Evolutionary conservation across 139 green algal genomes (phyloP).

Genomic region (Nannochloris sp.): DNA sequence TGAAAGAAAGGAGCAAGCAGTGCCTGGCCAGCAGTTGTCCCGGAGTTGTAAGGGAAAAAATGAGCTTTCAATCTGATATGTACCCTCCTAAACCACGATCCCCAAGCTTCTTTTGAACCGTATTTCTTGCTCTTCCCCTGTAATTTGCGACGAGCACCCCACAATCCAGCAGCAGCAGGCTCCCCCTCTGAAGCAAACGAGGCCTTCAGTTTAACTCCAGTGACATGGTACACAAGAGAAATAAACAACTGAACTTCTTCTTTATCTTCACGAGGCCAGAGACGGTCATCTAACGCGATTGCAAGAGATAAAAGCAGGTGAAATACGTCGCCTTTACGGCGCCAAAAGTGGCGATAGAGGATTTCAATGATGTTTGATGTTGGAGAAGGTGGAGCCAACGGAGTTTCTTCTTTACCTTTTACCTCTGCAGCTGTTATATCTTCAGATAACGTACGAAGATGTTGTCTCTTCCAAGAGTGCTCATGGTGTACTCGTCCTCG

Average conservation of each 20-base stretch:
- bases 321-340: slow-evolving; percentile 37
- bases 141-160: neutral
- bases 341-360: slow-evolving; percentile 25
- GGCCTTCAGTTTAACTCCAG: slow-evolving; percentile 13
- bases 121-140: neutral
- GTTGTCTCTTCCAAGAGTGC: no score
- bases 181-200: slow-evolving; percentile 5
- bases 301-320: slow-evolving; percentile 31
- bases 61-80: slow-evolving; percentile 17
- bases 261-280: slow-evolving; percentile 23
- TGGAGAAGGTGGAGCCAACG: neutral
- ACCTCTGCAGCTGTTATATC: no score
- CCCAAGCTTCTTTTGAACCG: neutral
- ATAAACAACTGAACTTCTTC: slow-evolving; percentile 23
- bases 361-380: neutral
- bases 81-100: neutral
- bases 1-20: slow-evolving; percentile 39
- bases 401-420: neutral
- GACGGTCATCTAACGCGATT: slow-evolving; percentile 20
- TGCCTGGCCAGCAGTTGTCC: slow-evolving; percentile 33
- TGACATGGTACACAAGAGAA: slow-evolving; percentile 25
- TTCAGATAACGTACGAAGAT: no score
- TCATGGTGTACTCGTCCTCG: no score
- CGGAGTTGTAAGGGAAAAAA: slow-evolving; percentile 31
- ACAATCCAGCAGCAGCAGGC: slow-evolving; percentile 1